Base-by-base conservation (phyloP, 495 filamentous ascomycete genomes). In the Evansstolkia leycettana region DNA sequence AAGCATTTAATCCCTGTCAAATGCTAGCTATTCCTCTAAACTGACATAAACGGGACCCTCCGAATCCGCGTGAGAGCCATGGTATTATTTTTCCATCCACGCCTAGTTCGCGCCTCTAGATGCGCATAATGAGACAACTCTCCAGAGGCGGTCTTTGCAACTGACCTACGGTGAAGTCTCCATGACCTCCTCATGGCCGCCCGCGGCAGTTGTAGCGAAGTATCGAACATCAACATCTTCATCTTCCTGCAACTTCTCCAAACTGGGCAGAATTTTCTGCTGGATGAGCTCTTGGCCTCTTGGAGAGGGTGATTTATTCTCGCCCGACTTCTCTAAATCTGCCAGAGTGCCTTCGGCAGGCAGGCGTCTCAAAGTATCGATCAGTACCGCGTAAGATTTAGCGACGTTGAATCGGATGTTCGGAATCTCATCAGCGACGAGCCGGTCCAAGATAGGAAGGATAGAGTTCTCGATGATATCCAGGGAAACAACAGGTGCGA, bases 391-490 rank as follows among this genome's bases (percentile, higher is more conserved):
- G 52, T 95, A 98, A 17, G 92, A 95, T 63, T 98, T 98, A 37
- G 90, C 92, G 34, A 96, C 89, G 52, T 98, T 98, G 72, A 98
- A 98, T 35, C 90, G 85, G 54, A 98, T 98, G 58, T 98, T 98
- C 35, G 90, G 90, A 51, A 98, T 98, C 17, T 88, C 85, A 52
- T 98, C 90, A 11, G 71, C 69, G 17, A 93, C 82, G 18, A 98
- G 78, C 60, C 87, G 80, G 50, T 94, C 84, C 58, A 98, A 71
- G 72, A 96, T 96, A 24, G 92, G 89, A 7, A 98, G 75, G 47
- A 98, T 90, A 13, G 82, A 89, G 53, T 79, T 80, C 53, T 88
- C 80, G 51, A 96, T 90, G 38, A 94, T 84, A 31, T 84, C 81
- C 36, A 96, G 65, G 47, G 81, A 87, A 47, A 96, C 84, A 42